phyloP scores from a whole-genome alignment of 1,284 basidiomycete genomes.

The Ceratobasidium sp. region DNA sequence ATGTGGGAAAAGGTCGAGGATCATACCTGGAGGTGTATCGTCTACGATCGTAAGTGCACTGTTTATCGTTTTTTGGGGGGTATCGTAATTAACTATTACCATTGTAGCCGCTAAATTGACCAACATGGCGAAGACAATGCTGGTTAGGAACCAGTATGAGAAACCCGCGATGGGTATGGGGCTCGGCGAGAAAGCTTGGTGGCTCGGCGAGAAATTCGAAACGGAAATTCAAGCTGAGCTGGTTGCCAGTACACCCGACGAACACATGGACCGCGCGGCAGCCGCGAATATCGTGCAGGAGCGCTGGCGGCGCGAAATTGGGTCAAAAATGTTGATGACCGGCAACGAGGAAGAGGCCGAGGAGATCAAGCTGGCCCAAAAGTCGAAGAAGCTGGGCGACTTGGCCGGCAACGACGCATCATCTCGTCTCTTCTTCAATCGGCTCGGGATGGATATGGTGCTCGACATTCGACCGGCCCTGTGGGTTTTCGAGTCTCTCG shows the following conservation, averaged over 20 bases:
- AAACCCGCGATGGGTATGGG: constrained; percentile 12
- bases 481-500: too few species aligned
- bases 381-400: not conserved
- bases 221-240: not conserved
- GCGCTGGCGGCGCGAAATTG: not conserved
- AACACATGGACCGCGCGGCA: not conserved
- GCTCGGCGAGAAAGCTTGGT: not conserved
- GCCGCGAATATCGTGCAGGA: not conserved
- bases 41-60: not conserved
- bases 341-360: not conserved
- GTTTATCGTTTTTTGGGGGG: not conserved
- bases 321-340: not conserved
- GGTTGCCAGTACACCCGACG: not conserved
- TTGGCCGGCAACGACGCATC: too few species aligned
- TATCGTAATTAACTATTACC: not conserved
- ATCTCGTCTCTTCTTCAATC: too few species aligned
- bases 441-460: too few species aligned
- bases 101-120: not conserved
- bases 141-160: not conserved
- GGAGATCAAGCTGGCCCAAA: not conserved
- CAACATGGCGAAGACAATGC: not conserved
- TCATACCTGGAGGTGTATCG: not conserved
- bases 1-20: not conserved
- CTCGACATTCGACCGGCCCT: too few species aligned
- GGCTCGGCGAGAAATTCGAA: not conserved